Evolutionary conservation across 805 yeast species (phyloP).

Genomic region (Candida oleophila): DNA sequence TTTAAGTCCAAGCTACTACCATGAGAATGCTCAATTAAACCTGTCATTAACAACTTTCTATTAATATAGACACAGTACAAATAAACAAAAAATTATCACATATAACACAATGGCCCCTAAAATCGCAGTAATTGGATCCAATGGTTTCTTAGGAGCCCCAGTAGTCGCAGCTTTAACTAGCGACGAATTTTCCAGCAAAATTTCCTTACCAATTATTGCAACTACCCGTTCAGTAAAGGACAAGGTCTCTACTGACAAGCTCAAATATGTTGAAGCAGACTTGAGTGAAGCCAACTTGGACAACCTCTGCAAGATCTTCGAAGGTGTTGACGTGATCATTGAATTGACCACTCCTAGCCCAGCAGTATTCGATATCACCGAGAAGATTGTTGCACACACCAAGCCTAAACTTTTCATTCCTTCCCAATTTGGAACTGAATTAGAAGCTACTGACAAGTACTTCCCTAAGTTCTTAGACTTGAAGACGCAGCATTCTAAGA

Average conservation of each 20-base stretch:
- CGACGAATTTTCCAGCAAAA: constrained; percentile 40
- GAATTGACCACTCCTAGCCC: constrained; percentile 40
- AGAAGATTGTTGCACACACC: constrained; percentile 35
- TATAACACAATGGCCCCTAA: constrained; percentile 13
- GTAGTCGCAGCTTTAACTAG: constrained; percentile 44
- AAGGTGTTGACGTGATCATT: constrained; percentile 51
- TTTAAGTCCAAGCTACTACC: too few species aligned
- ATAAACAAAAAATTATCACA: background rate
- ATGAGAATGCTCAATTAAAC: too few species aligned
- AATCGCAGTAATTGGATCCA: constrained; percentile 53
- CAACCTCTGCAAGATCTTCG: constrained; percentile 34
- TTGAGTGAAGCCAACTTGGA: constrained; percentile 20
- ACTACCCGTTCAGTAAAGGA: constrained; percentile 46
- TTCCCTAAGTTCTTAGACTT: constrained; percentile 34
- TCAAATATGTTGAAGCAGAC: constrained; percentile 40
- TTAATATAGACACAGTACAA: background rate
- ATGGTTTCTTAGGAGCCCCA: constrained; percentile 53
- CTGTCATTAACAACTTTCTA: too few species aligned
- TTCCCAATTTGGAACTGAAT: constrained; percentile 58
- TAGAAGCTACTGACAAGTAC: constrained; percentile 20
- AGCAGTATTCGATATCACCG: constrained; percentile 29
- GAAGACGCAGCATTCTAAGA: constrained; percentile 37
- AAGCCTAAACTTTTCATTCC: constrained; percentile 57
- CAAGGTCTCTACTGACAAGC: constrained; percentile 26
- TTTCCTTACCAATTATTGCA: constrained; percentile 48